Percentiles rank a stretch among this genome's conserved stretches.
phyloP scores from a whole-genome alignment of 2,329 filamentous ascomycete genomes.

The Knufia fluminis region DNA sequence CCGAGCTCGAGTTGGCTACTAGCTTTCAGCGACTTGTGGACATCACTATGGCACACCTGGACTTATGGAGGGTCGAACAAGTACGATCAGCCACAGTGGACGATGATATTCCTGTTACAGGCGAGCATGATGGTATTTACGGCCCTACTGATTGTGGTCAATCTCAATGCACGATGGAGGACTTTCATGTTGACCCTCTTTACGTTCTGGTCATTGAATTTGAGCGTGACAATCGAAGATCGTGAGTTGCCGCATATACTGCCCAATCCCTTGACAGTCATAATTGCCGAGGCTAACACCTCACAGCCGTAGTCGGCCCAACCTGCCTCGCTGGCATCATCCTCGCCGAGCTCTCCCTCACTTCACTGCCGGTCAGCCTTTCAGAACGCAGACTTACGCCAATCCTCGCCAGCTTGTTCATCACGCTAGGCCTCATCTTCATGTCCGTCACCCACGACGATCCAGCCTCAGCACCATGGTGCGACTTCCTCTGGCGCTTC shows the following conservation, averaged over 20 bases:
- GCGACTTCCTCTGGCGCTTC: constrained; percentile 18
- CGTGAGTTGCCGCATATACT: constrained; percentile 14
- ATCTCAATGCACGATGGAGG: constrained; percentile 42
- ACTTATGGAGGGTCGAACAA: constrained; percentile 38
- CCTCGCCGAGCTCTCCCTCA: constrained; percentile 41
- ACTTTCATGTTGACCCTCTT: constrained; percentile 40
- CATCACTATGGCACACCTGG: constrained; percentile 45
- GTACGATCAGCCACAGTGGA: constrained; percentile 53
- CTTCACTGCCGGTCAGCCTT: constrained; percentile 32
- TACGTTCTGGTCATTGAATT: constrained; percentile 37
- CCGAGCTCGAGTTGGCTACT: constrained; percentile 32
- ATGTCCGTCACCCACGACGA: constrained; percentile 40
- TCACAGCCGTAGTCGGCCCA: constrained; percentile 37
- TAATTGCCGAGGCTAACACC: too few relatives aligned
- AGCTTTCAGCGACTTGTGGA: constrained; percentile 38
- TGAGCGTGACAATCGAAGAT: constrained; percentile 31
- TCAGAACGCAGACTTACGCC: constrained; percentile 35
- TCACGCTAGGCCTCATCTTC: constrained; percentile 46
- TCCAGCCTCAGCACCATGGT: constrained; percentile 37
- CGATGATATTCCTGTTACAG: constrained; percentile 45
- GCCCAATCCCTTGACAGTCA: background rate
- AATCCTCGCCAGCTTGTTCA: constrained; percentile 32
- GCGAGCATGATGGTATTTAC: constrained; percentile 49
- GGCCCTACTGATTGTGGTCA: constrained; percentile 43
- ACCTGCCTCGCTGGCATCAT: constrained; percentile 56